These are phyloP conservation scores for Phytophthora hibernalis DNA, from an alignment of 352 stramenopile species.

Conservation along the genomic window DNA sequence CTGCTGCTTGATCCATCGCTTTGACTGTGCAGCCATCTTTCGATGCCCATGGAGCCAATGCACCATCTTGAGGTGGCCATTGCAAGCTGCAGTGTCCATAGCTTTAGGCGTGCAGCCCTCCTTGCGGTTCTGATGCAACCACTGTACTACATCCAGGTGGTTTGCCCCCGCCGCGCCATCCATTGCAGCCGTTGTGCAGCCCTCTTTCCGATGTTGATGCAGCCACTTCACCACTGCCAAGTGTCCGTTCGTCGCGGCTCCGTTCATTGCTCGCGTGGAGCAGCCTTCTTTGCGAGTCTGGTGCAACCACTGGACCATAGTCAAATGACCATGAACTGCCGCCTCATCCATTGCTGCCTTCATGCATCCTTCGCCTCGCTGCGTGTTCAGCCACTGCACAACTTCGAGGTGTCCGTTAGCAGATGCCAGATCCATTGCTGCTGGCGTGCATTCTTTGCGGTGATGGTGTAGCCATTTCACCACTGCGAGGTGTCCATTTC, in stretches of 20 bases:
- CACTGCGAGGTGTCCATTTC: constrained; percentile 32
- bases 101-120: constrained; percentile 29
- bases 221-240: constrained; percentile 39
- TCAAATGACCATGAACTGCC: constrained; percentile 30
- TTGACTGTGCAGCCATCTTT: constrained; percentile 24
- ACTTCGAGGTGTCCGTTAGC: constrained; percentile 33
- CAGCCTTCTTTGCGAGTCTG: constrained; percentile 38
- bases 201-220: constrained; percentile 34
- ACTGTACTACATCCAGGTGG: constrained; percentile 32
- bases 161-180: constrained; percentile 20
- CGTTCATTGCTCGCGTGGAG: constrained; percentile 35
- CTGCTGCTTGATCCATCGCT: constrained; percentile 36
- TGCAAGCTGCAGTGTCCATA: constrained; percentile 34
- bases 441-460: constrained; percentile 33
- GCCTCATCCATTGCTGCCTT: constrained; percentile 41
- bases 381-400: constrained; percentile 37
- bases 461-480: constrained; percentile 42
- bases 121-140: constrained; percentile 37
- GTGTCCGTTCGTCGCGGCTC: constrained; percentile 33
- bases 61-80: constrained; percentile 26
- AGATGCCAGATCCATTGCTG: constrained; percentile 37
- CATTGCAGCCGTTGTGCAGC: constrained; percentile 37
- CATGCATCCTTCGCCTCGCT: constrained; percentile 36
- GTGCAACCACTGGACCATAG: constrained; percentile 36
- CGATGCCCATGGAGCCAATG: constrained; percentile 33